These are phyloP conservation scores for Singerocomus rubriflavus DNA, from an alignment of 1,284 basidiomycete genomes.

Conservation along the genomic window DNA sequence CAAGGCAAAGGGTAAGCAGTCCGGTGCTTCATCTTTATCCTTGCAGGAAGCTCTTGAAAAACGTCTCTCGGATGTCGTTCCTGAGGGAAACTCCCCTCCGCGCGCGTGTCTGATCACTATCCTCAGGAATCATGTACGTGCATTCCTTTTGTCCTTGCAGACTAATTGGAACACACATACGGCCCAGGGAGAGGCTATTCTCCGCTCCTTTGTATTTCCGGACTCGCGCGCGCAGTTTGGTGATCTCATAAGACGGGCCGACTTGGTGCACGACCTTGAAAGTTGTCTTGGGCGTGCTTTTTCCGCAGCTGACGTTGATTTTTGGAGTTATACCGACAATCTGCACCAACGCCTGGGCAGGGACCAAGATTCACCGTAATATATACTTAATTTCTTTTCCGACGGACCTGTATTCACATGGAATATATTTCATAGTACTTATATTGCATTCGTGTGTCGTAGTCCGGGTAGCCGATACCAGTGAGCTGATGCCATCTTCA, in stretches of 20 bases:
- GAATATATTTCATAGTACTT: neutral
- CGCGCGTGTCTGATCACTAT: constrained; percentile 47
- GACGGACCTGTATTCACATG: constrained; percentile 18
- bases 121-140: constrained; percentile 58
- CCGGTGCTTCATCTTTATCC: constrained; percentile 35
- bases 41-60: constrained; percentile 26
- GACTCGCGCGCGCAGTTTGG: constrained; percentile 66
- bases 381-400: neutral
- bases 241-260: constrained; percentile 46
- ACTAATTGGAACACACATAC: constrained; percentile 4
- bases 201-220: constrained; percentile 63
- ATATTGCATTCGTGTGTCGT: too few relatives aligned
- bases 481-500: neutral
- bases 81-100: constrained; percentile 30
- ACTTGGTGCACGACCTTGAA: constrained; percentile 43
- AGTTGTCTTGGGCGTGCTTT: constrained; percentile 30
- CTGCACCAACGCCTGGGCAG: constrained; percentile 6
- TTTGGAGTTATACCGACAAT: constrained; percentile 49
- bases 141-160: neutral
- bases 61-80: constrained; percentile 9
- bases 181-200: constrained; percentile 50
- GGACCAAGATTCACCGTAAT: neutral
- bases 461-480: neutral
- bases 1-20: constrained; percentile 40
- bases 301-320: constrained; percentile 41